Percentiles rank a stretch among this genome's conserved stretches.
Conservation (phyloP, 371 early-diverging fungal species). For the Coemansia sp. region DNA sequence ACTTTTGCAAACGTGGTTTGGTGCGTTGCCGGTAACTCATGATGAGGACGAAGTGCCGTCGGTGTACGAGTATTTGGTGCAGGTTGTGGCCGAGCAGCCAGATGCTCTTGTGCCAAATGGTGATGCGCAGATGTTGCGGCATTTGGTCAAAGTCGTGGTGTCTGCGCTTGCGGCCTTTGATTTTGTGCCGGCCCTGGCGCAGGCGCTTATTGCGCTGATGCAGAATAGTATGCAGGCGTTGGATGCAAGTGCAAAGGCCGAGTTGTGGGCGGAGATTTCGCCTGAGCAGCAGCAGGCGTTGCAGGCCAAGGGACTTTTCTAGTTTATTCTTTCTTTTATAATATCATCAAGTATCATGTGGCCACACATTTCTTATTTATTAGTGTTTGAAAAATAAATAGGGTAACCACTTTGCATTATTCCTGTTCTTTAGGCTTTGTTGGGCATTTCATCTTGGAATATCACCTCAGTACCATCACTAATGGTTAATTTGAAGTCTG, state of each 20-base stretch:
- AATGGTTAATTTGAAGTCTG: no score
- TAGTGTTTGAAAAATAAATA: no score
- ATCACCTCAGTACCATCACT: no score
- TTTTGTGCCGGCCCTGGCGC: slow-evolving; percentile 59
- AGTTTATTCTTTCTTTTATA: no score
- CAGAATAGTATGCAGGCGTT: slow-evolving; percentile 60
- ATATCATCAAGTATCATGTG: no score
- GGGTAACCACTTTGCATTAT: no score
- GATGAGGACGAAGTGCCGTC: slow-evolving; percentile 84
- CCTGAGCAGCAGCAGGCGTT: slow-evolving; percentile 66
- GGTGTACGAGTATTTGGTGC: slow-evolving; percentile 75
- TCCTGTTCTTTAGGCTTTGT: no score
- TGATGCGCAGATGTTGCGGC: slow-evolving; percentile 60
- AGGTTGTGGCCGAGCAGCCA: slow-evolving; percentile 60
- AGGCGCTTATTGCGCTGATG: slow-evolving; percentile 62
- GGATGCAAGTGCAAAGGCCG: slow-evolving; percentile 60
- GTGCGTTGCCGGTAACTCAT: slow-evolving; percentile 74
- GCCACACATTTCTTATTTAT: no score
- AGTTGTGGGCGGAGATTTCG: slow-evolving; percentile 67
- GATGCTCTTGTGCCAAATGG: slow-evolving; percentile 51
- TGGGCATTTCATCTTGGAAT: no score
- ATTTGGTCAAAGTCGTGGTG: slow-evolving; percentile 66
- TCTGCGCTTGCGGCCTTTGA: slow-evolving; percentile 68
- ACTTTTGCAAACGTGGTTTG: slow-evolving; percentile 74
- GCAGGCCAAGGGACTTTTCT: slow-evolving; percentile 45